Evolutionary conservation across 176 grass and related monocot genomes (phyloP).

Genomic region (Rhynchospora breviuscula): DNA sequence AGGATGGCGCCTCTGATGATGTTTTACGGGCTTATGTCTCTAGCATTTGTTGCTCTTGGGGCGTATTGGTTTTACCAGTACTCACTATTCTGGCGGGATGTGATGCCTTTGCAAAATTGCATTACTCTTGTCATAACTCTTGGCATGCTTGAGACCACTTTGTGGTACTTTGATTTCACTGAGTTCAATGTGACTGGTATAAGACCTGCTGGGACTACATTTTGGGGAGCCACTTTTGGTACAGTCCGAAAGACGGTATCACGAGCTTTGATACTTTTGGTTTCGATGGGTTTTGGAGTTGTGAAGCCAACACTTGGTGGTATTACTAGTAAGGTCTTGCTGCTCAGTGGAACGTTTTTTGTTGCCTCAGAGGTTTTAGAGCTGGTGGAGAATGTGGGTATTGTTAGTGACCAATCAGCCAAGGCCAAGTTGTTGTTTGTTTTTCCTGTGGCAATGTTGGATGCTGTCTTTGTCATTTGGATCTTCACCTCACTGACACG

Average conservation of each 20-base stretch:
- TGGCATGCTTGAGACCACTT: constrained; percentile 62
- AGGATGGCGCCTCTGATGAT: constrained; percentile 65
- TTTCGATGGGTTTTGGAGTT: constrained; percentile 68
- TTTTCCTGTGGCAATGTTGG: constrained; percentile 44
- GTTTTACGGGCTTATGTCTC: constrained; percentile 65
- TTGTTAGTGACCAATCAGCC: constrained; percentile 59
- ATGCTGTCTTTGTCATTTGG: constrained; percentile 73
- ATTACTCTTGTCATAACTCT: constrained; percentile 63
- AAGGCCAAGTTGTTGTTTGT: constrained; percentile 42
- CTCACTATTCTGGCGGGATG: constrained; percentile 56
- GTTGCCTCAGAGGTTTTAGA: constrained; percentile 45
- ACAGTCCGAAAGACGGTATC: constrained; percentile 37
- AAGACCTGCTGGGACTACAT: constrained; percentile 52
- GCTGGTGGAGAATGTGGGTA: constrained; percentile 56
- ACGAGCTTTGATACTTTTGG: constrained; percentile 53
- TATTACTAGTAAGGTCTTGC: constrained; percentile 36
- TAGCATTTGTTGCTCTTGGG: constrained; percentile 60
- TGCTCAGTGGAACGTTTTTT: constrained; percentile 50
- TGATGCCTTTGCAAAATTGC: constrained; percentile 57
- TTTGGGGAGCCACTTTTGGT: constrained; percentile 64
- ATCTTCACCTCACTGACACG: constrained; percentile 52
- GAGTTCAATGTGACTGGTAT: constrained; percentile 50
- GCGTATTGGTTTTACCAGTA: constrained; percentile 56
- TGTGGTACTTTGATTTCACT: constrained; percentile 68
- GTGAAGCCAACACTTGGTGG: constrained; percentile 36